Base-by-base conservation (phyloP, 371 early-diverging fungal species). In the Rhizomucor pusillus region DNA sequence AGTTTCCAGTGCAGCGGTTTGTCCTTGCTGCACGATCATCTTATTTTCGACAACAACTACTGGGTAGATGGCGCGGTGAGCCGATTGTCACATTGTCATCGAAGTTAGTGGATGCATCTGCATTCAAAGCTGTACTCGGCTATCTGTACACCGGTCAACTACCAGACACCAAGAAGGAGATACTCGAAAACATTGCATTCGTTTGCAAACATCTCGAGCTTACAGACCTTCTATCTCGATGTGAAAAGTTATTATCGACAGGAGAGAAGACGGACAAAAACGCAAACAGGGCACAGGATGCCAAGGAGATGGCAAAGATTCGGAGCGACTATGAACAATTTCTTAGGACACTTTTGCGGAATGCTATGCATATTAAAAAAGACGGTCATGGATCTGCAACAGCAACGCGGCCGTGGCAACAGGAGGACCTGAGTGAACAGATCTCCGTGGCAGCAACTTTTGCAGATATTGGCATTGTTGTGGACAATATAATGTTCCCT, bases 131-230 rank as follows among this genome's bases (percentile, higher is more conserved):
- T 11, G 57, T 71, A 11, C 47, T 75, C 35, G 46, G 60, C 16
- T 75, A 69, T 43, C 10, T 75, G 7, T 75, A 75, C 45, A 71
- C 71, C 0, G 69, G 75, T 6, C 63, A 75, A 25, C 34, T 69
- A 6, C 54, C 25, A 4, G 61, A 63, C 20, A 24, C 69, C 3
- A 47, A 62, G 6, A 34, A 29, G 1, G 51, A 50, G 11, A 45
- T 56, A 9, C 24, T 66, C 6, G 53, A 50, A 23, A 68, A 71
- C 11, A 64, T 69, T 59, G 25, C 62, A 6, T 61, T 65, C 59
- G 64, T 66, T 4, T 48, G 65, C 40, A 52, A 65, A 5, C 60
- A 66, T 47, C 43, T 75, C n/a, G 61, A 59, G 1, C 25, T 75
- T 7, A 24, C 45, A 4, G 61, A 65, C 3, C 50, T 71, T 13